Conservation (phyloP, 257 asterid species). For the Solanum peruvianum region DNA sequence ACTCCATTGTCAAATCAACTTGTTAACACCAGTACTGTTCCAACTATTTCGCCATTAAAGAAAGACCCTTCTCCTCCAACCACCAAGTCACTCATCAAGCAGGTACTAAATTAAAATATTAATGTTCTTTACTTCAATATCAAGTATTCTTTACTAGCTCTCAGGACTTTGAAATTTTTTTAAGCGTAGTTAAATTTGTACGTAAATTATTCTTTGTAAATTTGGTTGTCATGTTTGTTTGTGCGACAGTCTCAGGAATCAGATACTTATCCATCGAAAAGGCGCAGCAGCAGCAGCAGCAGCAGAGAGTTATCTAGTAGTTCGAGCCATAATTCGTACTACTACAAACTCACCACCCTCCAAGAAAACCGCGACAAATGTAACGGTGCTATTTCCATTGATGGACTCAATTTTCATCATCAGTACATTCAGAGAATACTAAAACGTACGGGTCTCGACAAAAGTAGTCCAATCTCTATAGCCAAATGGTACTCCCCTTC, state of each 20-base stretch:
- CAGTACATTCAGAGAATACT: constrained; percentile 50
- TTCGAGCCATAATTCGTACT: constrained; percentile 46
- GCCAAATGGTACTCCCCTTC: constrained; percentile 46
- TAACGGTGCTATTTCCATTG: constrained; percentile 17
- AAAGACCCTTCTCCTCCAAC: constrained; percentile 49
- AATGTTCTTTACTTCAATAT: not conserved
- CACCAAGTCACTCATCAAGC: constrained; percentile 46
- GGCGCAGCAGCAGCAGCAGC: constrained; percentile 36
- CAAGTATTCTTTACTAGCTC: no score
- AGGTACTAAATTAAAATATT: constrained; percentile 28
- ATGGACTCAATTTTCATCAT: constrained; percentile 12
- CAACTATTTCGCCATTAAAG: constrained; percentile 50
- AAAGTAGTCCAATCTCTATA: constrained; percentile 20
- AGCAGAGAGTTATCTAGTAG: constrained; percentile 49
- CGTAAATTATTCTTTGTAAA: not conserved
- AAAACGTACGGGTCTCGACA: constrained; percentile 43
- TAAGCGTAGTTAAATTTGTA: no score
- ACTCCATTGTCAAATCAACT: constrained; percentile 41
- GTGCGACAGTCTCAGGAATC: constrained; percentile 39
- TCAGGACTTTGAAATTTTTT: no score
- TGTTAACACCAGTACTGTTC: constrained; percentile 23
- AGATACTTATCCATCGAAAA: constrained; percentile 43
- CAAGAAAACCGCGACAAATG: constrained; percentile 12
- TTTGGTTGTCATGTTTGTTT: not conserved
- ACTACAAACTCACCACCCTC: constrained; percentile 11